Evolutionary conservation across 2,329 filamentous ascomycete genomes (phyloP).

Genomic region (Fusarium sulawesiense): DNA sequence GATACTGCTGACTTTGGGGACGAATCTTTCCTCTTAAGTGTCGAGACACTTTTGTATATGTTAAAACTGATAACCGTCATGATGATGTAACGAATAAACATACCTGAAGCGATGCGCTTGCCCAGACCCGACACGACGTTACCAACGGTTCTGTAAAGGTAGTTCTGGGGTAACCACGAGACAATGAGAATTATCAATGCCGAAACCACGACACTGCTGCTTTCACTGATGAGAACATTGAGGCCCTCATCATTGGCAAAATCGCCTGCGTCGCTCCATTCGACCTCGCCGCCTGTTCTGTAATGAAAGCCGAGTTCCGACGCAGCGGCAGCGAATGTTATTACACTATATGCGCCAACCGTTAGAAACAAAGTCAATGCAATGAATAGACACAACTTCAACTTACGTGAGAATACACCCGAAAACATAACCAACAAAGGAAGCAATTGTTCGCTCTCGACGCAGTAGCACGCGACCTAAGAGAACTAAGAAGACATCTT

Average conservation of each 20-base stretch:
- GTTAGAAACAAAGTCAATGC: conserved; percentile 11
- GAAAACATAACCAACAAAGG: conserved; percentile 34
- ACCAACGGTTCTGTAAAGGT: conserved; percentile 39
- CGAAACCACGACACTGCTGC: conserved; percentile 39
- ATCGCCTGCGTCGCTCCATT: conserved; percentile 47
- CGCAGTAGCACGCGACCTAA: conserved; percentile 42
- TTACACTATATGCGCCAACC: conserved; percentile 32
- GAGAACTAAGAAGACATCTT: conserved; percentile 43
- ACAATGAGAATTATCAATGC: conserved; percentile 39
- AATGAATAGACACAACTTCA: not conserved
- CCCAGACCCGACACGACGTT: conserved; percentile 34
- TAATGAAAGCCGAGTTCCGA: conserved; percentile 49
- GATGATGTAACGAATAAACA: conserved; percentile 7
- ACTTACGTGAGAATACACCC: conserved; percentile 42
- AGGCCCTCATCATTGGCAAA: conserved; percentile 47
- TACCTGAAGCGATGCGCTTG: conserved; percentile 40
- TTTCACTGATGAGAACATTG: conserved; percentile 48
- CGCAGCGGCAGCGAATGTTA: conserved; percentile 45
- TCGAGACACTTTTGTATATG: conserved; percentile 16
- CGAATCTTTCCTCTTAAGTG: conserved; percentile 31
- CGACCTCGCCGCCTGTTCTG: conserved; percentile 48
- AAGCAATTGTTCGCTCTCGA: conserved; percentile 37
- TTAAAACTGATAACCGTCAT: conserved; percentile 4
- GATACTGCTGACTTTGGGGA: conserved; percentile 15
- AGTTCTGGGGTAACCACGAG: conserved; percentile 39